Conservation (phyloP, 2,329 filamentous ascomycete genomes). For the Paecilomyces niveus region DNA sequence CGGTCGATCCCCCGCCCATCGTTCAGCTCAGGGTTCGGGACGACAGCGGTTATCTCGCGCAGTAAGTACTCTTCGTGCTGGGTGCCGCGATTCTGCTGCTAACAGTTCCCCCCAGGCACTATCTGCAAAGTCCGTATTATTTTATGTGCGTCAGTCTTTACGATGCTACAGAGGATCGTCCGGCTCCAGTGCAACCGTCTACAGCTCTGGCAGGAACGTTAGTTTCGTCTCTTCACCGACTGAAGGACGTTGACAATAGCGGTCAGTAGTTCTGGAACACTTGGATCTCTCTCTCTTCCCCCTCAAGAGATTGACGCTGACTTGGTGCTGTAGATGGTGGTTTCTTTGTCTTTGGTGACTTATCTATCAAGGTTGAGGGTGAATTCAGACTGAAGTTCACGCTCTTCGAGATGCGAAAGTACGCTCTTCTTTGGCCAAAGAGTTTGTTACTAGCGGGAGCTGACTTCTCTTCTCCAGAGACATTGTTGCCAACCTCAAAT, state of each 20-base stretch:
- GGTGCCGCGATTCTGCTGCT: neutral
- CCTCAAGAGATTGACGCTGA: neutral
- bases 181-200: conserved; percentile 36
- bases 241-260: conserved; percentile 69
- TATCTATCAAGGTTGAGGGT: conserved; percentile 71
- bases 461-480: conserved; percentile 20
- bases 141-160: conserved; percentile 55
- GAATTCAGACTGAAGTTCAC: conserved; percentile 68
- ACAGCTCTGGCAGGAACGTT: conserved; percentile 63
- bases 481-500: conserved; percentile 46
- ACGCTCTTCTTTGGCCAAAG: conserved; percentile 14
- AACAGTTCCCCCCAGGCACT: conserved; percentile 41
- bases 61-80: conserved; percentile 45
- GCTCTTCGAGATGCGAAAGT: conserved; percentile 65
- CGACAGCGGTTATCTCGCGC: conserved; percentile 43
- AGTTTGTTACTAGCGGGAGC: conserved; percentile 6
- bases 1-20: conserved; percentile 77
- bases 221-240: conserved; percentile 71
- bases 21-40: conserved; percentile 58
- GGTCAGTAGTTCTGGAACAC: conserved; percentile 29
- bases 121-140: conserved; percentile 58
- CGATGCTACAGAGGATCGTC: conserved; percentile 41
- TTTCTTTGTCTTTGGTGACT: conserved; percentile 86
- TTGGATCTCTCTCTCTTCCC: neutral
- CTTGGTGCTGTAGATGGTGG: conserved; percentile 54